Base-by-base conservation (phyloP, 306 rosid species). In the Rosa rugosa region DNA sequence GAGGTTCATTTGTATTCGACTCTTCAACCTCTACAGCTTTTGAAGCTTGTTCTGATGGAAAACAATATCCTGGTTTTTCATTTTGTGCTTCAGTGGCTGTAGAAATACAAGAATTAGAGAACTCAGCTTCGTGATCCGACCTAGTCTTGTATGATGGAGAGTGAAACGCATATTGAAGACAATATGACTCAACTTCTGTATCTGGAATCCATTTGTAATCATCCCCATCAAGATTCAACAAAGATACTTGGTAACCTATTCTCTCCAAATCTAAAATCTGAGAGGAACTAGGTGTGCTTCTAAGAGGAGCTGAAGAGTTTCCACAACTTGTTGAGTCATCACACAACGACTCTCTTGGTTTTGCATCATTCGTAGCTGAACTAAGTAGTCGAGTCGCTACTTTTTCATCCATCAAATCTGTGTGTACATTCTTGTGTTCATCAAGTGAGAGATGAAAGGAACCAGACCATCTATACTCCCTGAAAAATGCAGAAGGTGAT, bases 151-250 rank as follows among this genome's bases (percentile, higher is more conserved):
- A 59, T 36, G 81, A 83, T 41, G 77, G 76, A 23, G 80, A 53
- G 0, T 78, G 82, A 75, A 82, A 86, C 71, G 18, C 75, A 44
- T 56, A 54, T 3, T 3, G 38, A 36, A 62, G 25, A 80, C 20
- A 53, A 47, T 77, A 64, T 3, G 73, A 44, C 41, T n/a, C 79
- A 25, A 57, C 25, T 54, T 68, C 72, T 2, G 78, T 66, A 45
- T 49, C 86, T 38, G 79, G 75, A 69, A 70, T 64, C 81, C 66
- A 81, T 31, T 83, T 80, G 23, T 0, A 66, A 34, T 78, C 84
- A 75, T 81, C 83, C 27, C 49, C 73, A 45, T 87, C 84, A 69
- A 86, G 89, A 75, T 14, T 72, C 42, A 87, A 74, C 41, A 89
- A 72, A 12, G 90, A 85, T 18, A 50, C 80, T 78, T 68, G 57